Base-by-base conservation (phyloP, 2,329 filamentous ascomycete species). In the Colletotrichum somersetense region DNA sequence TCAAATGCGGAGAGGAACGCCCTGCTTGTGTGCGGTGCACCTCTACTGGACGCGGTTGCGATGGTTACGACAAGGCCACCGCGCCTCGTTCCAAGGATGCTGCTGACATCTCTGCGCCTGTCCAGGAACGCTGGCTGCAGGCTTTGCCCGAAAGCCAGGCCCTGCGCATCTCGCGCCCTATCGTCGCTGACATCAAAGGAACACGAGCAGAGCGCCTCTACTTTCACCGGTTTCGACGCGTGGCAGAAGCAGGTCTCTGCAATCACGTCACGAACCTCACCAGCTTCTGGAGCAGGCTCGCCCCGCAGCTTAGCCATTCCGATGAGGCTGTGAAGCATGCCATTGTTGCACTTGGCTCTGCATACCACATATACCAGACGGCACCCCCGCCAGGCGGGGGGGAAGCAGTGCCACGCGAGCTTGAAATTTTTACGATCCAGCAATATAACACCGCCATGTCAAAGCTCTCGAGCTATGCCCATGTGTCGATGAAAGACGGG, bases 391-490 rank as follows among this genome's bases (percentile, higher is more conserved):
- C 56, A 48, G 56, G 56, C 10, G 65, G 75, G 62, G 68, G 73
- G 35, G 64, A 74, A 18, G 62, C 75, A 48, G 67, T 74, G 40
- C 74, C 75, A 6, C 76, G 76, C 33, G 75, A 79, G 38, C 75
- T 80, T 4, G 81, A 83, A 59, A 74, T 80, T 7, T 82, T 83
- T 73, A 79, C 79, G 52, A 80, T 83, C 67, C 78, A 81, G 66
- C 80, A 83, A 64, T 83, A 84, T 73, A 81, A 80, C 74, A 75
- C 77, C 12, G 80, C 81, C 26, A 80, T 84, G 63, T 78, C 78
- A 59, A 76, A 78, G 50, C 61, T 72, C 30, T 70, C 65, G 14
- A 65, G 35, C 53, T 62, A 69, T n/a, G 56, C 59, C 23, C 38
- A 70, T 10, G 55, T 72, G 7, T 61, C 70, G 26, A 77, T 82